phyloP scores from a whole-genome alignment of 2,329 filamentous ascomycete genomes.

The Alternaria sp. region DNA sequence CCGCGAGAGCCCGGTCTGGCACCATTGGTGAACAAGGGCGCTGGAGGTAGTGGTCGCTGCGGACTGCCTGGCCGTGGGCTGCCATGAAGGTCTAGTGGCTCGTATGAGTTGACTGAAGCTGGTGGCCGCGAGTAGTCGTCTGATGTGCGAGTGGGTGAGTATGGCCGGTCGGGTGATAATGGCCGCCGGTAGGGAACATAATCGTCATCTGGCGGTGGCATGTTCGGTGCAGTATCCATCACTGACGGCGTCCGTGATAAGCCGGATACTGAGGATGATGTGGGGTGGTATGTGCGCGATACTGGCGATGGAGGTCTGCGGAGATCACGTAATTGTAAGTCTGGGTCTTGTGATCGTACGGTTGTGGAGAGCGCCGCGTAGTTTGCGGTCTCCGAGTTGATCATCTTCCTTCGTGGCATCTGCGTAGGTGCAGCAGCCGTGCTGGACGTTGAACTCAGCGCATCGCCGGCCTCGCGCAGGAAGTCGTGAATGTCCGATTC shows the following conservation, averaged over 20 bases:
- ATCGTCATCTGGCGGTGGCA: constrained; percentile 67
- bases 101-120: constrained; percentile 76
- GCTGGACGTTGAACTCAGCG: constrained; percentile 33
- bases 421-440: constrained; percentile 19
- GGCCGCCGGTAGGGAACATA: constrained; percentile 67
- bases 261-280: constrained; percentile 53
- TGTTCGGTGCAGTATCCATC: constrained; percentile 59
- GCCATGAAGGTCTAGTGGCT: constrained; percentile 88
- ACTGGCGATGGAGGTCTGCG: constrained; percentile 53
- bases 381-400: constrained; percentile 35
- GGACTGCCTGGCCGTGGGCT: constrained; percentile 88
- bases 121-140: constrained; percentile 76
- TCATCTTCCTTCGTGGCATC: constrained; percentile 37
- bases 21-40: constrained; percentile 78
- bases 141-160: constrained; percentile 62
- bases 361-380: constrained; percentile 30
- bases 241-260: constrained; percentile 61
- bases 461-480: constrained; percentile 52
- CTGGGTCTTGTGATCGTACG: constrained; percentile 37
- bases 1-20: constrained; percentile 55
- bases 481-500: constrained; percentile 56
- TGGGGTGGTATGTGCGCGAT: constrained; percentile 60
- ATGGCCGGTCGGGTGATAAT: constrained; percentile 64
- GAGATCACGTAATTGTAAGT: constrained; percentile 49
- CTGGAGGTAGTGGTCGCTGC: constrained; percentile 84